A percentile compares a stretch with the other conserved stretches of the same genome.
Conservation (phyloP, 768 basidiomycete species). For the Trametes sanguinea region DNA sequence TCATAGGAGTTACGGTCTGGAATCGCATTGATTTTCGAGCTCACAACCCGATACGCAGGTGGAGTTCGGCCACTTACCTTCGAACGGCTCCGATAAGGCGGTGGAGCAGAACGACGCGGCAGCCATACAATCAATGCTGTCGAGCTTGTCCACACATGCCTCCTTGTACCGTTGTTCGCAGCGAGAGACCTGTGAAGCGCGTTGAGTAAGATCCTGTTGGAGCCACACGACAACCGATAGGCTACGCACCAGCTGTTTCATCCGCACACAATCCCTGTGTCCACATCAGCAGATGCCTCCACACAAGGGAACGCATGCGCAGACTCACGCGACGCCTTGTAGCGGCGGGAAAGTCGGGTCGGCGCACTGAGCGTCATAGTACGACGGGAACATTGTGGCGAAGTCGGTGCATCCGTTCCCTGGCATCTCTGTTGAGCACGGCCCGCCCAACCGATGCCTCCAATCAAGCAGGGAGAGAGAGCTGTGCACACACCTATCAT, state of each 20-base stretch:
- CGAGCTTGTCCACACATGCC: slow-evolving; percentile 47
- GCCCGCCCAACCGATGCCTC: no score
- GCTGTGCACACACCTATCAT: slow-evolving; percentile 44
- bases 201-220: no score
- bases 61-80: slow-evolving; percentile 25
- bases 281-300: background rate
- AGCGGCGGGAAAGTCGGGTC: slow-evolving; percentile 50
- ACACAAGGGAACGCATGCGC: background rate
- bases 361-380: slow-evolving; percentile 55
- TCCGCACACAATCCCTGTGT: slow-evolving; percentile 41
- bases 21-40: no score
- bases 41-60: background rate
- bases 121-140: slow-evolving; percentile 45
- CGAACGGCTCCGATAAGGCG: slow-evolving; percentile 31
- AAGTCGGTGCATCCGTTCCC: slow-evolving; percentile 49
- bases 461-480: no score
- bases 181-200: slow-evolving; percentile 39
- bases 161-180: slow-evolving; percentile 43
- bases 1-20: slow-evolving; percentile 12
- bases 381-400: slow-evolving; percentile 41
- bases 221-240: background rate
- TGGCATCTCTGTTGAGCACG: slow-evolving; percentile 11
- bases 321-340: slow-evolving; percentile 45
- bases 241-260: slow-evolving; percentile 44
- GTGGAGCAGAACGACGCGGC: slow-evolving; percentile 43